Base-by-base conservation (phyloP, 352 stramenopile genomes). In the Phytopythium cucurbitacearum region DNA sequence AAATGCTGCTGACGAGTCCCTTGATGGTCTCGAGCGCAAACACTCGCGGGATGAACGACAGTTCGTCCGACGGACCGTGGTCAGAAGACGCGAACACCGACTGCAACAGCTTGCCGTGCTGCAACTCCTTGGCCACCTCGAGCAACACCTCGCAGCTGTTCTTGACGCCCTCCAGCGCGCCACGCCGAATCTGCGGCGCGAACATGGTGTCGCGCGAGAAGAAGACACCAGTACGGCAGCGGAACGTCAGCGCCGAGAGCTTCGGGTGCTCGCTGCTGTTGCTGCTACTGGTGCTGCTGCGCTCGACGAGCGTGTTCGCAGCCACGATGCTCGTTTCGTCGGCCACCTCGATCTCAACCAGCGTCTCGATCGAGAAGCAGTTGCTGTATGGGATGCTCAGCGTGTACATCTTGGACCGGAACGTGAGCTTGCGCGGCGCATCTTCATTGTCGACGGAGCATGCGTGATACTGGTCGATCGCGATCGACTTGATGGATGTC, bases 381-480 rank as follows among this genome's bases (percentile, higher is more conserved):
- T 88, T 86, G 62, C 73, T 85, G 45, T 73, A 77, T 0, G 75
- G 77, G 28, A 85, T 76, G 42, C 75, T 82, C 39, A 86, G 69
- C 6, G 70, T 80, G 60, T 80, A 88, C 10, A 85, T 65, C 66
- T 88, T 88, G 45, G 61, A 76, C 6, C 69, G 72, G 49, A 86
- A 70, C 13, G 60, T 59, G 9, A 61, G 65, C 43, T 74, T 80
- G 6, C 71, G 65, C 41, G 71, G 56, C 32, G 39, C 40, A 28
- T 53, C 49, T 13, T 37, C 50, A 35, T 65, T 65, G n/a, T 80
- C 64, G 12, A 84, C 54, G 0, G 54, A 62, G 40, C 68, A 78
- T 7, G 77, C 74, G 57, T 85, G 56, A 58, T 76, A 88, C 59
- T 85, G 67, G 38, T 88, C 77, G 49, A 88, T 78, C 1, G 68